Base-by-base conservation (phyloP, 371 early-diverging fungal species). In the Mortierella sp. region DNA sequence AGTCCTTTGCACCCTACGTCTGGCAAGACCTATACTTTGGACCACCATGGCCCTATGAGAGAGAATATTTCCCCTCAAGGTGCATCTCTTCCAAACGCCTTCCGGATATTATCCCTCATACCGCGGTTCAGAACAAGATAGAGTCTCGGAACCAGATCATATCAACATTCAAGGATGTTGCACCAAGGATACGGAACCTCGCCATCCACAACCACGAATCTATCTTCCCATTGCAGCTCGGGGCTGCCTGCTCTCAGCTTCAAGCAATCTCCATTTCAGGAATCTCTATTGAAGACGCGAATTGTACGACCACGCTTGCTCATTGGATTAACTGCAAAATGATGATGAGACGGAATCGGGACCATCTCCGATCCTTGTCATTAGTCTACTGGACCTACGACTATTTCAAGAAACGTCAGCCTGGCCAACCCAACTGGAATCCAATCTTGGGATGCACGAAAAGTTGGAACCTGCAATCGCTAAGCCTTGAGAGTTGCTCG, bases 1-100 rank as follows among this genome's bases (percentile, higher is more conserved):
- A 0, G 14, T 39, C 27, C 3, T 42, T 54, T 42, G 18, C 27
- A 14, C 55, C 55, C 10, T 54, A 41, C 24, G 42, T 54, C 13
- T 54, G 55, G 55, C 24, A 26, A 28, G 27, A 54, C 7, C 26
- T 54, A 23, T 42, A 54, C 30, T 54, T 54, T 42, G 55, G 55
- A 10, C 34, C 7, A 10, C 10, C 34, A 10, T 34, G 34, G 10
- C 34, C 34, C 34, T 34, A 34, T 34, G 4, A 10, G 34, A 10
- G 7, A 34, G 34, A 34, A n/a, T n/a, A n/a, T n/a, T n/a, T n/a
- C 34, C 4, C 34, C 34, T 34, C 10, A 10, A 34, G n/a, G n/a
- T n/a, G n/a, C n/a, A n/a, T n/a, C n/a, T n/a, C n/a, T n/a, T n/a
- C n/a, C n/a, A n/a, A n/a, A n/a, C n/a, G n/a, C 10, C 34, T 34